Evolutionary conservation across 208 protist genomes (phyloP), one percentile per base, ranked within the genome.

Genomic region (Crithidia thermophila): DNA sequence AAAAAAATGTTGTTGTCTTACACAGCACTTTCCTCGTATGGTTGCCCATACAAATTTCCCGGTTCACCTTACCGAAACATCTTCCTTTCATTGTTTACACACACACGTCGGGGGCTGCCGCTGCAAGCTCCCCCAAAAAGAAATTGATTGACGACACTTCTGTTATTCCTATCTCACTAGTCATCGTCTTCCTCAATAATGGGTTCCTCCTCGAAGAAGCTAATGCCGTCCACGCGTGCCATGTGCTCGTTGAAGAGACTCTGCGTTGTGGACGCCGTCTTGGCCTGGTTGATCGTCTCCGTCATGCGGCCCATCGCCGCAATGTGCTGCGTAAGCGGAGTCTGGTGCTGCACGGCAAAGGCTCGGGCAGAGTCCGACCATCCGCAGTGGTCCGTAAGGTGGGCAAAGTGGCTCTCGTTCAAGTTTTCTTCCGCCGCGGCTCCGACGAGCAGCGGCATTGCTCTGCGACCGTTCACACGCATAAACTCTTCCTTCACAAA

Each of bases 401-500:
- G 84, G 1, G 68, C 79, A 8, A 94, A 66, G 68, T 96, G 91
- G 10, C 75, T 68, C 21, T 88, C 71, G 50, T 81, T 58, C 18
- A 91, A 37, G 51, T 85, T 82, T 34, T 89, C 78, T 13, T 79
- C 67, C 2, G 85, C 85, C 1, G 89, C 81, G 2, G 85, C 88
- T 23, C 73, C 84, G 52, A 93, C 71, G 18, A 96, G 82, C n/a
- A 91, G 77, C 56, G 91, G 91, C 88, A 94, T 93, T 43, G 81
- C 40, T 4, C 91, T 86, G 21, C 75, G 78, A 7, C 91, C 91
- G 55, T 96, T 96, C 10, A 84, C 65, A 7, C 91, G 88, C 91
- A 96, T 96, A 40, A 94, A 81, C 74, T 96, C 88, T 61, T 96
- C 91, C 43, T 82, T 82, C 33, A 96, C 76, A 64, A 96, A 96